phyloP scores from a whole-genome alignment of 2,329 filamentous ascomycete species.

The Colletotrichum navitas region DNA sequence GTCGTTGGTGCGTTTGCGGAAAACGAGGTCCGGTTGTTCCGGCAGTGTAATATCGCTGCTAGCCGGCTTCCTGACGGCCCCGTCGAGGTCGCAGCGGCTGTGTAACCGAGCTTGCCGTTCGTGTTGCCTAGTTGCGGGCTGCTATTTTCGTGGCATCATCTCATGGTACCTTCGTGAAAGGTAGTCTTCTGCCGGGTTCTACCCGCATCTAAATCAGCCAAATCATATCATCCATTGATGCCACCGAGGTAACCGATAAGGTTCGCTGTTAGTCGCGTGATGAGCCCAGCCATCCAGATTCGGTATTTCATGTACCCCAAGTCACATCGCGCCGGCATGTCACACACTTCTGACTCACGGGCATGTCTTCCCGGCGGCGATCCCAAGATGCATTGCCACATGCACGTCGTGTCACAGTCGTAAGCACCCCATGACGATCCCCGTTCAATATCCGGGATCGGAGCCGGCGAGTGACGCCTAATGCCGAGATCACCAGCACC shows the following conservation, averaged over 20 bases:
- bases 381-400: conserved; percentile 7
- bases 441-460: conserved; percentile 15
- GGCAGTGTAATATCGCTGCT: conserved; percentile 84
- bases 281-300: not conserved
- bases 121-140: not conserved
- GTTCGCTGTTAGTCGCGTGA: not conserved
- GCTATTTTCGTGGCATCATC: not conserved
- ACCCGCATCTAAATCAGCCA: not conserved
- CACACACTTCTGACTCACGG: conserved; percentile 10
- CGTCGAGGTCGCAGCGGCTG: conserved; percentile 18
- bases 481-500: conserved; percentile 13
- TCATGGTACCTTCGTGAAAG: not conserved
- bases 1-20: conserved; percentile 81
- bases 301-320: not conserved
- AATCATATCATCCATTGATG: not conserved
- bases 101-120: conserved; percentile 7
- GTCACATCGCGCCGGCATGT: conserved; percentile 3
- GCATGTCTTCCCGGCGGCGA: not conserved
- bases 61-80: conserved; percentile 69
- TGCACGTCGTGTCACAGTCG: conserved; percentile 14
- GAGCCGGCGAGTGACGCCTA: not conserved
- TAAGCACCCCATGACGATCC: conserved; percentile 14
- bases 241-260: not conserved
- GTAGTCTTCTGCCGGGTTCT: not conserved
- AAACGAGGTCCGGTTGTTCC: conserved; percentile 80